These are phyloP conservation scores for Trypanosoma cruzi DNA, from an alignment of 208 protist species.

Conservation along the genomic window DNA sequence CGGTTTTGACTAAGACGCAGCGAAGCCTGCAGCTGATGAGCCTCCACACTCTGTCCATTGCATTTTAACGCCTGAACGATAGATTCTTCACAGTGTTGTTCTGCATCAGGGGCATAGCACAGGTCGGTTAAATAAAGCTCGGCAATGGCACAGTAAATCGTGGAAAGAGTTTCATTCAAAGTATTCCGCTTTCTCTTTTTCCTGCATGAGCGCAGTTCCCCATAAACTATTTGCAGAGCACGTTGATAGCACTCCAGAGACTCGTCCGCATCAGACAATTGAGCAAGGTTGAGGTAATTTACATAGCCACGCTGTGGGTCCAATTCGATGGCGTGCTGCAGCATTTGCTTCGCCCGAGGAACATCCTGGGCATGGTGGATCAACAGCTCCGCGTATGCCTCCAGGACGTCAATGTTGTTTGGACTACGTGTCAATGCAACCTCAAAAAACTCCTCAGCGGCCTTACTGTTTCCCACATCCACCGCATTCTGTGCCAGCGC, in stretches of 20 bases:
- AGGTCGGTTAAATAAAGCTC: slow-evolving; percentile 93
- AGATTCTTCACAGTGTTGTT: slow-evolving; percentile 78
- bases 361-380: slow-evolving; percentile 82
- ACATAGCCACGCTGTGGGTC: slow-evolving; percentile 81
- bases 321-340: slow-evolving; percentile 85
- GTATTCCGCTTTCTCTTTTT: slow-evolving; percentile 47
- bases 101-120: slow-evolving; percentile 82
- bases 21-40: slow-evolving; percentile 85
- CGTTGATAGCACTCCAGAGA: slow-evolving; percentile 82
- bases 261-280: slow-evolving; percentile 80
- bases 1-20: slow-evolving; percentile 81
- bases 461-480: slow-evolving; percentile 80
- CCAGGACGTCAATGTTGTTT: slow-evolving; percentile 90
- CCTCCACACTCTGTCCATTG: slow-evolving; percentile 66
- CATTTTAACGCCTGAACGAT: slow-evolving; percentile 52
- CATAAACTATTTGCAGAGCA: slow-evolving; percentile 66
- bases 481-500: slow-evolving; percentile 84
- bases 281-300: slow-evolving; percentile 92
- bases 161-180: slow-evolving; percentile 79
- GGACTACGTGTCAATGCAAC: slow-evolving; percentile 66
- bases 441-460: slow-evolving; percentile 89
- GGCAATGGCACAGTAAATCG: slow-evolving; percentile 85
- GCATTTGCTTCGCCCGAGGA: slow-evolving; percentile 75
- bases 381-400: slow-evolving; percentile 92
- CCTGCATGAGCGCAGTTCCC: slow-evolving; percentile 59